These are phyloP conservation scores for Hypoxylon intermedium DNA, from an alignment of 495 filamentous ascomycete species.

Conservation along the genomic window DNA sequence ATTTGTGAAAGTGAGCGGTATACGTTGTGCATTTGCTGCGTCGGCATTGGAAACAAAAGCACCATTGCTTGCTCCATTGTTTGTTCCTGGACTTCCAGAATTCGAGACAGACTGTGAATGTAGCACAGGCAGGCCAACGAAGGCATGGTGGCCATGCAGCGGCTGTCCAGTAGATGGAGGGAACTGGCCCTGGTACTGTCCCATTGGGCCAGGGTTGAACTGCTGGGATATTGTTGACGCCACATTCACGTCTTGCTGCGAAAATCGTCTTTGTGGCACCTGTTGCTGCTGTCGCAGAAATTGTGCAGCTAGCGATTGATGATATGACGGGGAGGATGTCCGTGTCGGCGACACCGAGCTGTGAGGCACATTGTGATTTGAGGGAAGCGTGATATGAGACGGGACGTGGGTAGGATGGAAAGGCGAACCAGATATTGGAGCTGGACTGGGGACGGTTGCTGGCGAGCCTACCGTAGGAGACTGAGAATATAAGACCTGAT, in stretches of 20 bases:
- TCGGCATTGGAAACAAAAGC: neutral
- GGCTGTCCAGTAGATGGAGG: neutral
- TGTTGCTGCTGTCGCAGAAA: conserved; percentile 4
- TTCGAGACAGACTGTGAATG: neutral
- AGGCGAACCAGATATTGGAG: neutral
- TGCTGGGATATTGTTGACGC: neutral
- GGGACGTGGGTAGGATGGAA: neutral
- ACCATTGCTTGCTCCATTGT: neutral
- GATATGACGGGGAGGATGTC: neutral
- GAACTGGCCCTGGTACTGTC: neutral
- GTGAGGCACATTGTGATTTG: neutral
- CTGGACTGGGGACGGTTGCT: neutral
- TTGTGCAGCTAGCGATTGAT: neutral
- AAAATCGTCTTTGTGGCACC: neutral
- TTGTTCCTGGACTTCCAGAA: neutral
- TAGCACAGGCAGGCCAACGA: neutral
- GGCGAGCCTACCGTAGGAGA: neutral
- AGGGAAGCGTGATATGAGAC: conserved; percentile 1
- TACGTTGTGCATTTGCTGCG: neutral
- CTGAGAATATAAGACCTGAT: neutral
- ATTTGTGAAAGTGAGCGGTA: too few species aligned
- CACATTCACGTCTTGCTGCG: neutral
- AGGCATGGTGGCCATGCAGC: conserved; percentile 1
- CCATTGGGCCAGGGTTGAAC: neutral
- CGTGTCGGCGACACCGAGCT: neutral